A percentile compares a stretch with the other conserved stretches of the same genome.
phyloP scores from a whole-genome alignment of 352 stramenopile species.

The Phytophthora aleatoria region DNA sequence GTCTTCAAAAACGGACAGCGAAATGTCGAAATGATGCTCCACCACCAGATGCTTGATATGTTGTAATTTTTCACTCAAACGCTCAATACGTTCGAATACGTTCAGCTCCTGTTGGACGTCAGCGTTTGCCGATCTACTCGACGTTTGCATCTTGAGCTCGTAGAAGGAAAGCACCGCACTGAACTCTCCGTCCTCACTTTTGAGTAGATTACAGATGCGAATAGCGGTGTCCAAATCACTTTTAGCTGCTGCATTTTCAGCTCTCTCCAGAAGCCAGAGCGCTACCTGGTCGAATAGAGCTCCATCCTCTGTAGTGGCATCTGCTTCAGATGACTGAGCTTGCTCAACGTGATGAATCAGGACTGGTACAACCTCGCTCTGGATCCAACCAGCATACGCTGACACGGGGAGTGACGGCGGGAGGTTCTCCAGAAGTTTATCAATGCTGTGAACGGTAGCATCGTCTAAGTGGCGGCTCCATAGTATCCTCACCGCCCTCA shows the following conservation, averaged over 20 bases:
- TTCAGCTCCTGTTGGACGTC: not conserved
- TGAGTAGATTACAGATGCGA: slow-evolving; percentile 39
- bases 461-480: slow-evolving; percentile 60
- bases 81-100: slow-evolving; percentile 35
- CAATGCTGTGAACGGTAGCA: slow-evolving; percentile 38
- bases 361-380: slow-evolving; percentile 52
- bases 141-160: slow-evolving; percentile 33
- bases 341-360: slow-evolving; percentile 40
- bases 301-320: not conserved
- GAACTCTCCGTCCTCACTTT: not conserved
- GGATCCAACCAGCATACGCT: slow-evolving; percentile 59
- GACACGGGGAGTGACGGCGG: slow-evolving; percentile 48
- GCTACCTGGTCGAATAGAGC: slow-evolving; percentile 33
- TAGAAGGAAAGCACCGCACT: slow-evolving; percentile 18
- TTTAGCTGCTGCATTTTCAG: slow-evolving; percentile 29
- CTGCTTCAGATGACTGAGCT: slow-evolving; percentile 2
- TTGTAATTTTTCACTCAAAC: slow-evolving; percentile 43
- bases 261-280: slow-evolving; percentile 40
- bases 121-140: not conserved
- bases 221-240: slow-evolving; percentile 40
- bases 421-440: slow-evolving; percentile 40
- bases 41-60: slow-evolving; percentile 58
- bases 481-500: slow-evolving; percentile 54
- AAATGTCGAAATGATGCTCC: slow-evolving; percentile 63
- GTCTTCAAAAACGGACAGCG: slow-evolving; percentile 52